These are phyloP conservation scores for Russula brevipes DNA, from an alignment of 768 basidiomycete genomes.

Conservation along the genomic window DNA sequence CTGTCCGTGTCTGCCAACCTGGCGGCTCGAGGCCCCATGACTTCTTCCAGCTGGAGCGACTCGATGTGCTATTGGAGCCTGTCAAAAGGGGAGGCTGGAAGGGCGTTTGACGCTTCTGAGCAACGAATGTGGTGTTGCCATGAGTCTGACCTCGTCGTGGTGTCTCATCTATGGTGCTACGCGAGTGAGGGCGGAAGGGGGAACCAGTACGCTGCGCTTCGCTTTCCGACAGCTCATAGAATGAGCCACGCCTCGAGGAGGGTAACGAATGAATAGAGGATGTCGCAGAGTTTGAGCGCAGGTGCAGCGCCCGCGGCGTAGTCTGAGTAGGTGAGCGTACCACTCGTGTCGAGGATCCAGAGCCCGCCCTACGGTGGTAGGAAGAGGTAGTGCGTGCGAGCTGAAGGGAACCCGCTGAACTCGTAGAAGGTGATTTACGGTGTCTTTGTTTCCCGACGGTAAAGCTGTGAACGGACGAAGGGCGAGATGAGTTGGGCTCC, in stretches of 20 bases:
- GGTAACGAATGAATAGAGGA: slow-evolving; percentile 73
- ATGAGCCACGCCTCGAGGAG: slow-evolving; percentile 74
- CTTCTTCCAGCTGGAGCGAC: slow-evolving; percentile 83
- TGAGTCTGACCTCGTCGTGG: slow-evolving; percentile 35
- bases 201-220: slow-evolving; percentile 61
- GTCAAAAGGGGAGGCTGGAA: slow-evolving; percentile 47
- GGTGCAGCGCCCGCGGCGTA: slow-evolving; percentile 47
- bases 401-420: slow-evolving; percentile 65
- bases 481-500: slow-evolving; percentile 63
- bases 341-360: slow-evolving; percentile 78
- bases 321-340: slow-evolving; percentile 51
- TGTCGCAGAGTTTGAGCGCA: slow-evolving; percentile 67
- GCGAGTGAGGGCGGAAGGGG: slow-evolving; percentile 51
- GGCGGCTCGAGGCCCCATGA: slow-evolving; percentile 85
- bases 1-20: slow-evolving; percentile 66
- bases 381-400: slow-evolving; percentile 64
- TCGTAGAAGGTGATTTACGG: slow-evolving; percentile 69
- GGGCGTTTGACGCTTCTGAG: slow-evolving; percentile 74
- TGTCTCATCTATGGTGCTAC: slow-evolving; percentile 47
- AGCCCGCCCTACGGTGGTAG: slow-evolving; percentile 73
- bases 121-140: slow-evolving; percentile 61
- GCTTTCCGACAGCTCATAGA: slow-evolving; percentile 67
- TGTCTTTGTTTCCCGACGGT: slow-evolving; percentile 54
- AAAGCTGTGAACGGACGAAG: slow-evolving; percentile 82
- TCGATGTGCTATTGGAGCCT: slow-evolving; percentile 40